Evolutionary conservation across 305 asterid species (phyloP), one percentile per base, ranked within the genome.

Genomic region (Fraxinus angustifolia): DNA sequence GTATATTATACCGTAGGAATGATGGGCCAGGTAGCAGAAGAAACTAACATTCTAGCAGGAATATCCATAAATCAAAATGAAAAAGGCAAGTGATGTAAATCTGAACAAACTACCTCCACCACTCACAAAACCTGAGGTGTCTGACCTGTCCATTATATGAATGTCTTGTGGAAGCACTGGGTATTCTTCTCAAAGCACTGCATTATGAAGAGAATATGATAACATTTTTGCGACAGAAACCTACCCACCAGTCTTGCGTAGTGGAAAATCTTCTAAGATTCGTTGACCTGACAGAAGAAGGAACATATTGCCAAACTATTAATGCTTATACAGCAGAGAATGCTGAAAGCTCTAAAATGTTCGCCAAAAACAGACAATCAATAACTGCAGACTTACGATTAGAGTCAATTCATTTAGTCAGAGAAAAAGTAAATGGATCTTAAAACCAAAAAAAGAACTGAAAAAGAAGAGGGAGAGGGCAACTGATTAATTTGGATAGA

Each of bases 61-160:
- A 30, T 65, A 68, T 35, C 73, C 75, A 28, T 76, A 83, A 17
- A 79, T 68, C 79, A 70, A 77, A 83, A 76, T 60, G 34, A 83
- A 79, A 65, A 30, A 81, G 36, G 75, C 42, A 68, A 31, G 38
- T 4, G 75, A 68, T 30, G 75, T 11, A 68, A 68, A 68, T 23
- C 85, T 81, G 34, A 82, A 38, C 78, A 84, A 82, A 78, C 83
- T 82, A 74, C 83, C 80, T 76, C 91, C 91, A 42, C 91, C 91
- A 77, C 91, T 88, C 82, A 88, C 88, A 82, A 88, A 87, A 35
- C 90, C 89, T 53, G 90, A 87, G 8, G 88, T 88, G 77, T 88
- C 89, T 5, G 87, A 65, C 83, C 91, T 84, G 80, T 87, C 90
- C 91, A 88, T 88, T 50, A 48, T 65, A 75, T 60, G 33, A 42